A percentile compares a stretch with the other conserved stretches of the same genome.
These are phyloP conservation scores for Rhododendron vialii DNA, from an alignment of 148 eudicot species.

Conservation along the genomic window DNA sequence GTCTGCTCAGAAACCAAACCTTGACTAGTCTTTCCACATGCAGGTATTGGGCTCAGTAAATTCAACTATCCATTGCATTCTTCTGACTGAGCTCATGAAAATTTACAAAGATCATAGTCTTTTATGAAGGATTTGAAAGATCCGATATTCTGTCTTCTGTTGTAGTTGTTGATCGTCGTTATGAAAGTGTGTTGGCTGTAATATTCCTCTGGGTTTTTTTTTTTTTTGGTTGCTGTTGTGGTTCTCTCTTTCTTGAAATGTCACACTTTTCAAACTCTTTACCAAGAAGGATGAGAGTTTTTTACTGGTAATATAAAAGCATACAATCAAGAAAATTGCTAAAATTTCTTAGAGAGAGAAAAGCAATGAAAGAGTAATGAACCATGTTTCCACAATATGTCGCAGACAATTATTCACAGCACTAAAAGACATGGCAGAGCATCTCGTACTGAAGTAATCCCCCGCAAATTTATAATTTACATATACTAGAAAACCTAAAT, in stretches of 20 bases:
- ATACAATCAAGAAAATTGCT: not conserved
- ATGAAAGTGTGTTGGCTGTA: not conserved
- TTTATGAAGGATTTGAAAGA: not conserved
- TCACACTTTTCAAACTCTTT: no score
- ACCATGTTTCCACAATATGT: not conserved
- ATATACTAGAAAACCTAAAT: not conserved
- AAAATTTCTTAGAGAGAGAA: not conserved
- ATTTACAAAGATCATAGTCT: not conserved
- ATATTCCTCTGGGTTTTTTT: not conserved
- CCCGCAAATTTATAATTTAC: not conserved
- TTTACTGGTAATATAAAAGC: not conserved
- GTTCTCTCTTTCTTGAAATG: not conserved
- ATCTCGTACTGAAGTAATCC: not conserved
- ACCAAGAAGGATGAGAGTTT: not conserved
- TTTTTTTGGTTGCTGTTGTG: not conserved
- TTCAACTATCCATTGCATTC: not conserved
- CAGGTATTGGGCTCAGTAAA: not conserved
- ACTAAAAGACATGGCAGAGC: not conserved
- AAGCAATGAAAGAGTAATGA: not conserved
- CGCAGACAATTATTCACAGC: not conserved
- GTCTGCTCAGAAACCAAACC: not conserved
- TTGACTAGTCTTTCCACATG: not conserved
- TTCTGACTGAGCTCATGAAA: not conserved
- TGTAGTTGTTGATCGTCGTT: not conserved
- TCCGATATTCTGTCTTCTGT: not conserved